Base-by-base conservation (phyloP, 1,284 basidiomycete species). In the Cutaneotrichosporon cyanovorans region DNA sequence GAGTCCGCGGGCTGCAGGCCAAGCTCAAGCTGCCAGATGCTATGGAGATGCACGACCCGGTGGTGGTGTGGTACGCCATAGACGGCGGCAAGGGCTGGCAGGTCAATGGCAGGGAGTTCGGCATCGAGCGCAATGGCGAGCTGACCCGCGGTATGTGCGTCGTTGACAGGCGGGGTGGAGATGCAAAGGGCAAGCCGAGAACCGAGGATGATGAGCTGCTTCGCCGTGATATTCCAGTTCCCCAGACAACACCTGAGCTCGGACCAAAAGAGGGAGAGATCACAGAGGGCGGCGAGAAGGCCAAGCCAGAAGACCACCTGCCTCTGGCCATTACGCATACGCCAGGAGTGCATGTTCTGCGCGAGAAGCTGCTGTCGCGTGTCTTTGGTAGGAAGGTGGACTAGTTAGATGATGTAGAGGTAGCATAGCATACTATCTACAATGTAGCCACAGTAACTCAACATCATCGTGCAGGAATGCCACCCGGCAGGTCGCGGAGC, bases 1-100 rank as follows among this genome's bases (percentile, higher is more conserved):
- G 81, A 33, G 80, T 87, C 5, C 74, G 85, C 30, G 81, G 83
- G 50, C 59, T 76, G 30, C 72, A 75, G 59, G 72, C 82, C 21
- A 82, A 84, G 78, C 65, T 83, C 18, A 73, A 78, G 36, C 82
- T 81, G 50, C 83, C 82, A n/a, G 87, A 90, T 66, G 82, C 78
- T 8, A 80, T 90, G 80, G 85, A 89, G 71, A 77, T 92, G 57
- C 70, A 72, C 60, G 70, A 72, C 47, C 70, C 70, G 20, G 59
- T 72, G 12, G 68, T 68, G 8, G 60, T 71, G 9, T 73, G 72
- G 72, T 72, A 65, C 53, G 80, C 80, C 19, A 76, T 79, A 30
- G 19, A 20, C 5, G 37, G 21, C 11, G 36, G 41, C 2, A 41
- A 55, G 19, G 71, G 71, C 5, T 74, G 72, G 71, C 42, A 33